Conservation (phyloP, 2,329 filamentous ascomycete species). For the Helicocarpus griseus region DNA sequence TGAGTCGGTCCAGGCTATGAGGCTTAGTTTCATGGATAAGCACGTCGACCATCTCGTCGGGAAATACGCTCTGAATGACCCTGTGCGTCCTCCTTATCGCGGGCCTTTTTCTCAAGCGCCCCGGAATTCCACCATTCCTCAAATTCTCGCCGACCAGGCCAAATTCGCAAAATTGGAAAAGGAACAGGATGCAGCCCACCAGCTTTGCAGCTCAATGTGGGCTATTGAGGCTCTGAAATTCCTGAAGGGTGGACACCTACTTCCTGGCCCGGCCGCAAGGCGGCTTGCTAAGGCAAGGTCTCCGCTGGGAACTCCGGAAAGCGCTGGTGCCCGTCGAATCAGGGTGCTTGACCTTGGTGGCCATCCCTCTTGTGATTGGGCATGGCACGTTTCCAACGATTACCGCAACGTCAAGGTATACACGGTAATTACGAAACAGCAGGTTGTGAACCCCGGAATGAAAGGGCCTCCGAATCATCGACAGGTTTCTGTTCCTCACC, state of each 20-base stretch:
- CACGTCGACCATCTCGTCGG: conserved; percentile 77
- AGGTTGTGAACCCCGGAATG: conserved; percentile 63
- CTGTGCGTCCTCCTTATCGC: conserved; percentile 61
- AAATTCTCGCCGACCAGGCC: conserved; percentile 46
- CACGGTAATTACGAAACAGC: conserved; percentile 71
- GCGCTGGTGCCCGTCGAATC: conserved; percentile 37
- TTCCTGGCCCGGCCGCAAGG: conserved; percentile 44
- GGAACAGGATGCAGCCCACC: conserved; percentile 68
- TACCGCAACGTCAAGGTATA: conserved; percentile 80
- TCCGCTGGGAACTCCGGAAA: conserved; percentile 15
- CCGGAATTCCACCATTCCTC: conserved; percentile 54
- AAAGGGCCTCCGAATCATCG: conserved; percentile 81
- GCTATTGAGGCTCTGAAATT: conserved; percentile 52
- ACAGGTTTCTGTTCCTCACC: conserved; percentile 64
- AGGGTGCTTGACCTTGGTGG: conserved; percentile 81
- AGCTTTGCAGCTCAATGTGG: conserved; percentile 54
- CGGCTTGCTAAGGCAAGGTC: conserved; percentile 22
- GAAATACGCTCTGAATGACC: conserved; percentile 67
- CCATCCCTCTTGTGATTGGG: conserved; percentile 82
- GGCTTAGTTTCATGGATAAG: conserved; percentile 60
- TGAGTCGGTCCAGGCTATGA: conserved; percentile 76
- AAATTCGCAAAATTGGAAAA: conserved; percentile 49
- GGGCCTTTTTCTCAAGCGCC: conserved; percentile 62
- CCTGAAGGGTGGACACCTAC: conserved; percentile 50
- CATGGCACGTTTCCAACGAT: conserved; percentile 81